Evolutionary conservation across 495 filamentous ascomycete species (phyloP).

Genomic region (Haplographium delicatum): DNA sequence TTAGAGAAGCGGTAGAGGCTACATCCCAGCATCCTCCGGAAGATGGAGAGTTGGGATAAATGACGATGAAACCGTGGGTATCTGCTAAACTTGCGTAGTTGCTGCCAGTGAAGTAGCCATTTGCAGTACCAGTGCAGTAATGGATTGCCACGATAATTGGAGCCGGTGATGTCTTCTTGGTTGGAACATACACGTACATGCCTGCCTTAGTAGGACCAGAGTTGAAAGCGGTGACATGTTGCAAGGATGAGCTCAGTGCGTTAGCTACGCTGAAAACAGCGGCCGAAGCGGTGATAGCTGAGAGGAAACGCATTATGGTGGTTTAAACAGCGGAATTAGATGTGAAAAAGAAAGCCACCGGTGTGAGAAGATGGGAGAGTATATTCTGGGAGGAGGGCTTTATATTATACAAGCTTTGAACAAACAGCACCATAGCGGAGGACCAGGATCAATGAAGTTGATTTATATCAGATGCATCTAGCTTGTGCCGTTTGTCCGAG

Average conservation of each 20-base stretch:
- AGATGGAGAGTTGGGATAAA: slow-evolving; percentile 47
- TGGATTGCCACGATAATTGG: slow-evolving; percentile 53
- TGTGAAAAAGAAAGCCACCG: too few species aligned
- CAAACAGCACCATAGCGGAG: neutral
- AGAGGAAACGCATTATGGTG: slow-evolving; percentile 33
- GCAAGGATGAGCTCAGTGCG: slow-evolving; percentile 9
- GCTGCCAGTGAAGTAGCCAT: slow-evolving; percentile 43
- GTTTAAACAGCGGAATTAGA: neutral
- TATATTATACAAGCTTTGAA: neutral
- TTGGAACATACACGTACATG: slow-evolving; percentile 55
- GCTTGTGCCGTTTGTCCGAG: neutral
- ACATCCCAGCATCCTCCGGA: slow-evolving; percentile 59
- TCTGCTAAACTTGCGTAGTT: slow-evolving; percentile 43
- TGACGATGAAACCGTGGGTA: slow-evolving; percentile 51
- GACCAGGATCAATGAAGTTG: slow-evolving; percentile 1
- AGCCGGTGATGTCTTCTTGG: slow-evolving; percentile 42
- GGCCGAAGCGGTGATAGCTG: slow-evolving; percentile 28
- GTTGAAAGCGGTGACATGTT: slow-evolving; percentile 37
- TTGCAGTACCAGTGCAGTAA: slow-evolving; percentile 49
- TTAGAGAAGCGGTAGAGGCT: slow-evolving; percentile 45
- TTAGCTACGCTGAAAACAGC: slow-evolving; percentile 30
- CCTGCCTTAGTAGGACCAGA: slow-evolving; percentile 38
- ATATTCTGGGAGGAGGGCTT: neutral
- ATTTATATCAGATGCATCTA: neutral
- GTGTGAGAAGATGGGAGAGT: neutral